Base-by-base conservation (phyloP, 768 basidiomycete species). In the Hemileccinum rubropunctum region DNA sequence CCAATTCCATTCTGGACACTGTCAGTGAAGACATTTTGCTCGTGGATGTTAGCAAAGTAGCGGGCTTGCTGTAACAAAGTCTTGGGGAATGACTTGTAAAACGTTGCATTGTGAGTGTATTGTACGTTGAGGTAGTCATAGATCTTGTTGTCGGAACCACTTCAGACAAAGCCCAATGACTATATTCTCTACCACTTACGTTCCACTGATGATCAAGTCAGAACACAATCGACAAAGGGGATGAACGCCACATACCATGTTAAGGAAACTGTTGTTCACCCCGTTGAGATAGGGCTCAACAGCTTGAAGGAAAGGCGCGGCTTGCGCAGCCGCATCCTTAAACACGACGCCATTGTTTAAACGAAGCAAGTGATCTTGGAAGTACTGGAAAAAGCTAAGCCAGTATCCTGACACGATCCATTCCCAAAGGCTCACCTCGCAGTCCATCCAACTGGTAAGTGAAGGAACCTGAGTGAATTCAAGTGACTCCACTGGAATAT, bases 81-180 rank as follows among this genome's bases (percentile, higher is more conserved):
- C 21, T 84, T 80, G 3, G 88, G 85, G 38, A 92, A 82, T 51
- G 81, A 76, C 54, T 81, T 71, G 7, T 84, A 83, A 56, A 86
- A 94, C 20, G 86, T 84, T 69, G 77, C 79, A 74, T 94, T 92
- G 74, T 94, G 88, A 32, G 75, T 79, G 52, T 86, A 78, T 66
- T 91, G 76, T 12, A 86, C 77, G 70, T 83, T 83, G 56, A 93
- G 76, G 68, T 76, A 89, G 69, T 91, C 88, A 63, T 79, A 88
- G 59, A 91, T 75, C 86, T 88, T 54, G 32, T 36, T 7, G 40
- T 27, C 11, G 40, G 20, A 18, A 26, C 10, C 28, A 39, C 0
- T 48, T 54, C 20, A 54, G 47, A 42, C n/a, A 18, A 45, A 13
- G 13, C 2, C 13, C 12, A 27, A 45, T 27, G 6, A 38, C 11